These are phyloP conservation scores for Eutypella sp. DNA, from an alignment of 2,329 filamentous ascomycete genomes.

Conservation along the genomic window DNA sequence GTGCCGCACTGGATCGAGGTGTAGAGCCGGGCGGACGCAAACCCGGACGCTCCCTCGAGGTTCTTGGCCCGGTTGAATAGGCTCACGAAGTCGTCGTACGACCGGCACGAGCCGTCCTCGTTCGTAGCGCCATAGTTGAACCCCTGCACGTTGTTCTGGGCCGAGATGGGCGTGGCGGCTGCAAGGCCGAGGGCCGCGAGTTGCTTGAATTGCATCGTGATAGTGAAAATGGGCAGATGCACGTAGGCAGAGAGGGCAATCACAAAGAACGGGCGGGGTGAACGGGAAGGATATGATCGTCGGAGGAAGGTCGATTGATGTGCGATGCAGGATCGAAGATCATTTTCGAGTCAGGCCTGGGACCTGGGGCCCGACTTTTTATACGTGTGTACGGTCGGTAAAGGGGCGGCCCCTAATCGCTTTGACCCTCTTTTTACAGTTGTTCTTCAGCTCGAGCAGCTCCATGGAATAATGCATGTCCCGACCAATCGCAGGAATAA, in stretches of 20 bases:
- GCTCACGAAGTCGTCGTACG: conserved; percentile 36
- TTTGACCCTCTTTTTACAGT: neutral
- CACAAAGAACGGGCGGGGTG: too few species aligned
- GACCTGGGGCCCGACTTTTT: too few species aligned
- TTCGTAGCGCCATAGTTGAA: conserved; percentile 43
- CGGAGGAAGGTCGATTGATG: too few species aligned
- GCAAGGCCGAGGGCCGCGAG: conserved; percentile 12
- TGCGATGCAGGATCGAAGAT: too few species aligned
- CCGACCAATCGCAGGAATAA: too few species aligned
- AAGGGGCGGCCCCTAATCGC: neutral
- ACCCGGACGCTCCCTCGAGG: conserved; percentile 32
- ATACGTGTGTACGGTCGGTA: too few species aligned
- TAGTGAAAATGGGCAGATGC: too few species aligned
- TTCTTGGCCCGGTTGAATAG: conserved; percentile 41
- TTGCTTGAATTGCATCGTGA: conserved; percentile 13
- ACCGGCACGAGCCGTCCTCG: conserved; percentile 33
- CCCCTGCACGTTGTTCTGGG: conserved; percentile 28
- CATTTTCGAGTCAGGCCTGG: too few species aligned
- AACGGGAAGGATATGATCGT: too few species aligned
- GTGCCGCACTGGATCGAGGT: conserved; percentile 29
- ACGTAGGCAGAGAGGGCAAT: too few species aligned
- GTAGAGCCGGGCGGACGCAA: conserved; percentile 42
- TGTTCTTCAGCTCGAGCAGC: neutral
- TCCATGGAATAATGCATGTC: neutral
- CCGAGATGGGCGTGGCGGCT: conserved; percentile 8